Base-by-base conservation (phyloP, 768 basidiomycete species). In the Auricularia sp. region DNA sequence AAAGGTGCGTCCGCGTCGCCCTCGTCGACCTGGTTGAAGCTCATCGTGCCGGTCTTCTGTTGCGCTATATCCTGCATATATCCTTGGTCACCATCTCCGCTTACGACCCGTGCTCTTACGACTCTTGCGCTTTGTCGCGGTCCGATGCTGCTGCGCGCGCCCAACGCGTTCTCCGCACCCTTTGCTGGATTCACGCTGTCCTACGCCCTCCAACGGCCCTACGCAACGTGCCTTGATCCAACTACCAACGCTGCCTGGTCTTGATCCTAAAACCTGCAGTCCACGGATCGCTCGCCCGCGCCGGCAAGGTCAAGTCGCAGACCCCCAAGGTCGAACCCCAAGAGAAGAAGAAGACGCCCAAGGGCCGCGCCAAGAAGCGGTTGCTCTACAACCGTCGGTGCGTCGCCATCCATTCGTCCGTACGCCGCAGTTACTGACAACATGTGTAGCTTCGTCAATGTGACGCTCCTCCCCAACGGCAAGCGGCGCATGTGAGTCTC, bases 251-350 rank as follows among this genome's bases (percentile, higher is more conserved):
- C 29, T 29, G 29, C 29, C 29, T 29, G 29, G 29, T 29, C 24
- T 8, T 59, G 18, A 7, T 21, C 6, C 34, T 21, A 10, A 24
- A 8, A 29, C 29, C 24, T 18, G n/a, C 72, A 94, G 94, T 96
- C 81, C 94, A 98, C 90, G 94, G 94, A 78, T 98, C 94, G 77
- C 94, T 96, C 81, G 94, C 94, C 81, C 94, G 94, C 84, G 94
- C 94, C 77, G 95, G 95, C 78, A 98, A 98, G 86, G 96, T 98
- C 84, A 97, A 94, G 82, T 92, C 91, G 71, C 93, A 95, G 81
- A 92, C 89, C 73, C 95, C 95, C 73, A 98, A 98, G 81, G 96
- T 97, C 75, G 96, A 97, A 74, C 87, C 89, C 78, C 93, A 96
- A 82, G 96, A 98, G 83, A 98, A 97, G 89, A 94, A 94, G 89